Evolutionary conservation across 1,284 basidiomycete genomes (phyloP).

Genomic region (Sparassis latifolia): DNA sequence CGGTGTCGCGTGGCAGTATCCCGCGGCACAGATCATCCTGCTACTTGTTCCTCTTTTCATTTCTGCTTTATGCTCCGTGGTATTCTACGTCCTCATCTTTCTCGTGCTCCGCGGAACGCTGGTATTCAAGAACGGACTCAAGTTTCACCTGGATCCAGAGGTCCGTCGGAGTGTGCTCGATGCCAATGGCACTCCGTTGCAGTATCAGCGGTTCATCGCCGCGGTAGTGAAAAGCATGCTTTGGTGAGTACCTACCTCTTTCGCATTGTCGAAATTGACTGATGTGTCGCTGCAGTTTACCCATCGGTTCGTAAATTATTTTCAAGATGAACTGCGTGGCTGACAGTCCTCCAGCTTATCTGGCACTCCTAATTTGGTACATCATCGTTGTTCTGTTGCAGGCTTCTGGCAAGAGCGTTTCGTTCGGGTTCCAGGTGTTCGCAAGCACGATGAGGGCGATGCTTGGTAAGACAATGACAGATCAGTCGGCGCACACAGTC

Average conservation of each 20-base stretch:
- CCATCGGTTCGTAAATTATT: slow-evolving; percentile 39
- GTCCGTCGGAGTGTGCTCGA: slow-evolving; percentile 35
- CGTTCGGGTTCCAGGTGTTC: slow-evolving; percentile 41
- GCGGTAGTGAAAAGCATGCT: slow-evolving; percentile 58
- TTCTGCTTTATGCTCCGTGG: slow-evolving; percentile 42
- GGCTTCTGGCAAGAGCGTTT: slow-evolving; percentile 39
- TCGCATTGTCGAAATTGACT: neutral
- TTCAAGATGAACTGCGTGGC: neutral
- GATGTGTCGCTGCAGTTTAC: slow-evolving; percentile 39
- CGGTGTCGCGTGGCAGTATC: slow-evolving; percentile 37
- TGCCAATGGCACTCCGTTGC: slow-evolving; percentile 16
- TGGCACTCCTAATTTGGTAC: slow-evolving; percentile 53
- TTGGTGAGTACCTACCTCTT: slow-evolving; percentile 40
- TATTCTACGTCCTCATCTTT: slow-evolving; percentile 54
- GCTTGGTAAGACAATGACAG: slow-evolving; percentile 38
- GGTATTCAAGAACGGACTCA: slow-evolving; percentile 34
- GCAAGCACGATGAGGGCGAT: slow-evolving; percentile 46
- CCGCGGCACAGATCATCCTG: slow-evolving; percentile 40
- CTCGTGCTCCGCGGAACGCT: slow-evolving; percentile 50
- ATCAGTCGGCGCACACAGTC: too few relatives aligned
- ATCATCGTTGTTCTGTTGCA: slow-evolving; percentile 44
- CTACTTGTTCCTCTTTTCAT: slow-evolving; percentile 60
- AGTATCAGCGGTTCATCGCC: slow-evolving; percentile 54
- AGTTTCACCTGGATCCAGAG: slow-evolving; percentile 40
- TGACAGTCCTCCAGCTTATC: slow-evolving; percentile 38